These are phyloP conservation scores for Phlebiopsis gigantea DNA, from an alignment of 768 basidiomycete species.

Conservation along the genomic window DNA sequence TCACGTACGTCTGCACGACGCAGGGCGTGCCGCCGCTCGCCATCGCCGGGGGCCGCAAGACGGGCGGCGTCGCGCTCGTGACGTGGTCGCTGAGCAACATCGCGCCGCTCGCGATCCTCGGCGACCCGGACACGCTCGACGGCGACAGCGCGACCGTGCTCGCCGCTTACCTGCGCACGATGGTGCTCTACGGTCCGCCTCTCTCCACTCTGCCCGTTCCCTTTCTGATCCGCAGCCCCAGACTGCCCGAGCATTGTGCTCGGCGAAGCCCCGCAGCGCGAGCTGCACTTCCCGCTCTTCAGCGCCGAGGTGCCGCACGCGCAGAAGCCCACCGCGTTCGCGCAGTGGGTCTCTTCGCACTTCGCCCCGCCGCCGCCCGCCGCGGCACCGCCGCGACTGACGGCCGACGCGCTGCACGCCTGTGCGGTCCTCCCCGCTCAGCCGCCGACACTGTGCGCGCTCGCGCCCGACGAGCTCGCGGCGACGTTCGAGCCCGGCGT, in stretches of 20 bases:
- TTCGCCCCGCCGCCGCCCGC: background rate
- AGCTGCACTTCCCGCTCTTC: background rate
- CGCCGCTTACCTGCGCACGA: background rate
- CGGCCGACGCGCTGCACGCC: background rate
- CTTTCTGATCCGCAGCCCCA: background rate
- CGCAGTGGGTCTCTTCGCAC: background rate
- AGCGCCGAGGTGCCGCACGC: background rate
- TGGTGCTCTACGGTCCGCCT: conserved; percentile 9
- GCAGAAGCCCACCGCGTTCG: background rate
- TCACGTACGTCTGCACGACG: conserved; percentile 28
- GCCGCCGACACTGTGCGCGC: background rate
- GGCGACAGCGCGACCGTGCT: background rate
- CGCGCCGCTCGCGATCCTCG: background rate
- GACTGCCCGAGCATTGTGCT: background rate
- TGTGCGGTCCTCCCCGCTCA: background rate
- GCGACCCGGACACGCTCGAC: background rate
- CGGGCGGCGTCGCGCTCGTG: conserved; percentile 1
- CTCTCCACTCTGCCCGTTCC: background rate
- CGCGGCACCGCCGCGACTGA: background rate
- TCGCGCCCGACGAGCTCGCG: background rate
- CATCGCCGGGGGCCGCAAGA: background rate
- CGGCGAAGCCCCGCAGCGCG: no score
- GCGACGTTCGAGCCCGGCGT: background rate
- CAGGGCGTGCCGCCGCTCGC: conserved; percentile 20
- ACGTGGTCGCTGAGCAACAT: conserved; percentile 3